Evolutionary conservation across 805 yeast genomes (phyloP).

Genomic region (Isabelozyma pseudorhagii): DNA sequence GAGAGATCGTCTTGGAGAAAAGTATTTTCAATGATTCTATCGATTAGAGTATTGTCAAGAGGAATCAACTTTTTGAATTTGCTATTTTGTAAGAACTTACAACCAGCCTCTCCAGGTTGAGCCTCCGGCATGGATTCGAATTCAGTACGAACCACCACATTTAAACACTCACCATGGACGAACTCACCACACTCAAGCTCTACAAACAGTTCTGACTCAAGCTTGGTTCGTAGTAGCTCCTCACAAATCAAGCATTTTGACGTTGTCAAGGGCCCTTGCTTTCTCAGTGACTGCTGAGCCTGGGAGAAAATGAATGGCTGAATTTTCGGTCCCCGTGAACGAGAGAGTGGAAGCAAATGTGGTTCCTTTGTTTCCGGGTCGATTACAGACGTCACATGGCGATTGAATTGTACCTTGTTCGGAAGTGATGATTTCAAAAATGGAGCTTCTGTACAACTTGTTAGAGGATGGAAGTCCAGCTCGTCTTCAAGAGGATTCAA

Average conservation of each 20-base stretch:
- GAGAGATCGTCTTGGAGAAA: background rate
- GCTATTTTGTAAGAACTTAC: background rate
- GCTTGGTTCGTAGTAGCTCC: conserved; percentile 45
- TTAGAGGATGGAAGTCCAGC: background rate
- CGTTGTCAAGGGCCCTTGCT: background rate
- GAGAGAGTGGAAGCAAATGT: conserved; percentile 1
- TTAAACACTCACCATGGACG: conserved; percentile 58
- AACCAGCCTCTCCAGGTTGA: background rate
- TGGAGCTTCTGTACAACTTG: background rate
- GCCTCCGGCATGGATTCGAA: background rate
- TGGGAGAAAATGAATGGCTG: conserved; percentile 19
- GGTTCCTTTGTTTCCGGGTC: background rate
- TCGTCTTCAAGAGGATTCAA: background rate
- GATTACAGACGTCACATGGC: background rate
- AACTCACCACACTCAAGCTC: conserved; percentile 53
- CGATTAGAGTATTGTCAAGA: conserved; percentile 3
- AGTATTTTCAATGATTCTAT: conserved; percentile 3
- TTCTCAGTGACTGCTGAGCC: conserved; percentile 8
- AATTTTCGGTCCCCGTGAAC: conserved; percentile 19
- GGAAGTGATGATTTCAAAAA: background rate
- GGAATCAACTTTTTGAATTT: conserved; percentile 4
- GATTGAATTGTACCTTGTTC: background rate
- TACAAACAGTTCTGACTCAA: conserved; percentile 43
- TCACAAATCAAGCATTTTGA: conserved; percentile 49
- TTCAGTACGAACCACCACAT: conserved; percentile 15